A percentile compares a stretch with the other conserved stretches of the same genome.
Evolutionary conservation across 768 basidiomycete species (phyloP).

Genomic region (Chalciporus pseudorubinellus): DNA sequence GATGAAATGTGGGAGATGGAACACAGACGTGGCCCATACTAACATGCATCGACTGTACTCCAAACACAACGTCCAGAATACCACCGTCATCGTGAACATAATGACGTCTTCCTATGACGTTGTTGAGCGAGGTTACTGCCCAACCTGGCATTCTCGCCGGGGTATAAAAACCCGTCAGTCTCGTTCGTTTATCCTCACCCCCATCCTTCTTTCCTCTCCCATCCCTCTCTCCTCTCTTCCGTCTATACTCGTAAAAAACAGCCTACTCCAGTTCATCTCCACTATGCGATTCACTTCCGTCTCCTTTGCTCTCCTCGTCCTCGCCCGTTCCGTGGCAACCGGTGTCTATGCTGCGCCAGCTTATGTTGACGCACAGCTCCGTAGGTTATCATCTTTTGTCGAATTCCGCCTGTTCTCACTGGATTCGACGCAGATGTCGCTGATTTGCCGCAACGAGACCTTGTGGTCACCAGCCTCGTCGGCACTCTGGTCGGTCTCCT

Average conservation of each 20-base stretch:
- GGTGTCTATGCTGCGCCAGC: conserved; percentile 18
- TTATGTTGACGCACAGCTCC: not conserved
- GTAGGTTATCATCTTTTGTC: not conserved
- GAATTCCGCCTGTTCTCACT: not conserved
- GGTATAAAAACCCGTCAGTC: conserved; percentile 19
- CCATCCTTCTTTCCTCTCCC: conserved; percentile 3
- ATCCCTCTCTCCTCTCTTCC: conserved; percentile 9
- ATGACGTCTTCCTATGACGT: conserved; percentile 10
- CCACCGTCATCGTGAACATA: too few species aligned
- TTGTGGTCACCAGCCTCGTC: not conserved
- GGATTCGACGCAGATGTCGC: not conserved
- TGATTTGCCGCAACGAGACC: not conserved
- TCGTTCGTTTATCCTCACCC: conserved; percentile 6
- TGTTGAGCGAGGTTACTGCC: not conserved
- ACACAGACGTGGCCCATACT: conserved; percentile 32
- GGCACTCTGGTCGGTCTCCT: not conserved
- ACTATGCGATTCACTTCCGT: conserved; percentile 25
- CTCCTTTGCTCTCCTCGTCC: conserved; percentile 18
- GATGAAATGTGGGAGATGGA: conserved; percentile 66
- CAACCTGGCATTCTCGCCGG: conserved; percentile 3
- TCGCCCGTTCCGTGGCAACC: conserved; percentile 14
- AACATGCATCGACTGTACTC: not conserved
- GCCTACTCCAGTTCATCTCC: conserved; percentile 21
- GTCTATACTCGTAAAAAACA: conserved; percentile 13
- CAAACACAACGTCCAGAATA: not conserved